Evolutionary conservation across 371 early-diverging fungal genomes (phyloP), one percentile per base, ranked within the genome.

Genomic region (Rhizopus sp.): DNA sequence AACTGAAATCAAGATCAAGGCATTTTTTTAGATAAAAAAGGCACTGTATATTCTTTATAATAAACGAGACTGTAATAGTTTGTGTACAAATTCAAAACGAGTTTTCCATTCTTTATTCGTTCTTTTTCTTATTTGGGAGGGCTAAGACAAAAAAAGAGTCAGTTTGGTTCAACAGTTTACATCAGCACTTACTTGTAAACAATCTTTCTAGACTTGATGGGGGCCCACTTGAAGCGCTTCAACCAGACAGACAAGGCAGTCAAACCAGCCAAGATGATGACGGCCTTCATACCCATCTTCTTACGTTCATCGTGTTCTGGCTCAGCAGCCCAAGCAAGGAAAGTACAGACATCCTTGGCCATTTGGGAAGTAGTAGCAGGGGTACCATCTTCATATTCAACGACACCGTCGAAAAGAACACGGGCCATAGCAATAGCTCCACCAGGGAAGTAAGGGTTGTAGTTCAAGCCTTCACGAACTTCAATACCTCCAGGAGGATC

Each of bases 391-490:
- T 97, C 98, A 69, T 92, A 98, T 64, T 98, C 97, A 37, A 97
- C 94, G 42, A 95, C 78, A 52, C 92, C 98, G 62, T 98, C 98
- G 75, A 87, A 97, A 40, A 98, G 69, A 55, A 88, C 82, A 68
- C 92, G 92, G 45, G 97, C 98, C 97, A 98, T 98, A 66, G 91
- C 88, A 80, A 98, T 98, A 57, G 97, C 93, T 64, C 98, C 97
- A 62, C 98, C 98, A 29, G 96, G 98, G 93, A 98, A 97, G 84
- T 97, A 98, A 45, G 95, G 94, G 86, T 98, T 98, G 84, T 94
- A 97, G 88, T 96, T 90, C 45, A 97, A 83, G 60, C 97, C 97
- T 75, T 95, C 96, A 78, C 96, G 91, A 53, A 97, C 74, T 64
- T 88, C 87, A 59, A 98, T 86, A 77, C 98, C 98, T 37, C 95